phyloP scores from a whole-genome alignment of 139 green algal species.

The Limnomonas spitsbergensis region DNA sequence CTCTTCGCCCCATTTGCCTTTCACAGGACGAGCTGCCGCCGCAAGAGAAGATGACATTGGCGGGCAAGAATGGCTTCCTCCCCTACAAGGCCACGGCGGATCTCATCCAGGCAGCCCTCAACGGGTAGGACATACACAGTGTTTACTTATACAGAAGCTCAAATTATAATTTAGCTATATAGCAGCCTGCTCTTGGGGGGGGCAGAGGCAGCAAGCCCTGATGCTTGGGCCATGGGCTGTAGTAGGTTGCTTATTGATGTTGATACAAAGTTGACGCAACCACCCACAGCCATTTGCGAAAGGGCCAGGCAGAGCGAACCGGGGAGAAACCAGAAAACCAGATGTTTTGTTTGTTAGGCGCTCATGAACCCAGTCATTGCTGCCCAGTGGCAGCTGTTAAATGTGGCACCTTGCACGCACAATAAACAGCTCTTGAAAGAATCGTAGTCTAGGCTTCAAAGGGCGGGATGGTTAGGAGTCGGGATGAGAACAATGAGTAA shows the following conservation, averaged over 20 bases:
- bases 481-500: too few species aligned
- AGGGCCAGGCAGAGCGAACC: too few species aligned
- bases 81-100: constrained; percentile 73
- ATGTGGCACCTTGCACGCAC: too few species aligned
- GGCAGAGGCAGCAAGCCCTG: too few species aligned
- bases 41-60: constrained; percentile 67
- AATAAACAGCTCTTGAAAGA: too few species aligned
- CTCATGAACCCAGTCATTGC: background rate
- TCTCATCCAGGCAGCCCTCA: constrained; percentile 43
- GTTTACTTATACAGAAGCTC: too few species aligned
- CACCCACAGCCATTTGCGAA: too few species aligned
- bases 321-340: background rate
- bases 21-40: constrained; percentile 71
- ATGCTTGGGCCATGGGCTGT: too few species aligned
- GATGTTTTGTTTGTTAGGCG: background rate
- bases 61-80: constrained; percentile 73
- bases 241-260: background rate
- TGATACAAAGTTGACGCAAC: background rate
- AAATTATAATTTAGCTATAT: background rate
- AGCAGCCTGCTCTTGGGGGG: background rate
- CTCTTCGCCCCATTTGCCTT: background rate
- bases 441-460: too few species aligned
- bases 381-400: too few species aligned
- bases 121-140: too few species aligned
- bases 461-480: too few species aligned